Conservation (phyloP, 768 basidiomycete genomes). For the Atractiella rhizophila region DNA sequence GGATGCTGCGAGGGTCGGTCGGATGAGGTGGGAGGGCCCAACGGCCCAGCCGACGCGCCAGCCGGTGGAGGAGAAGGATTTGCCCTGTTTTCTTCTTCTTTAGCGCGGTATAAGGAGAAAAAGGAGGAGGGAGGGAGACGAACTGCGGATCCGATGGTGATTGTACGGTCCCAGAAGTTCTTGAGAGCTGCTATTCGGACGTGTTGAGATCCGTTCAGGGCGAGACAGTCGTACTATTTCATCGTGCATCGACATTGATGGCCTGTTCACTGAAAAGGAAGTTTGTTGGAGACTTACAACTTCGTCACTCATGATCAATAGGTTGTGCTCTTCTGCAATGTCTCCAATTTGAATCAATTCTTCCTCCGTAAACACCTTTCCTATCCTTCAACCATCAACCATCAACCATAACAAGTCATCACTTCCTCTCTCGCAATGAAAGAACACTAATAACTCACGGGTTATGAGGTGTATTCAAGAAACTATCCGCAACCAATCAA, state of each 20-base stretch:
- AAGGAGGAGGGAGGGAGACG: not conserved
- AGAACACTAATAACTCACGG: too few species aligned
- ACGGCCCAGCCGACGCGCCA: conserved; percentile 97
- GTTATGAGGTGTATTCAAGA: conserved; percentile 42
- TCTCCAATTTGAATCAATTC: conserved; percentile 68
- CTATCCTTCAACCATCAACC: too few species aligned
- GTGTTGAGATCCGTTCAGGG: conserved; percentile 69
- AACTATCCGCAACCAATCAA: not conserved
- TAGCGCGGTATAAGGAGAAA: not conserved
- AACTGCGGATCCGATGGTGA: conserved; percentile 42
- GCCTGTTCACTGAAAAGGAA: not conserved
- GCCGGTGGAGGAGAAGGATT: conserved; percentile 79
- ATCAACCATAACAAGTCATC: too few species aligned
- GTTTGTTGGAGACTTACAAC: conserved; percentile 35
- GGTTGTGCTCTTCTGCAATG: conserved; percentile 70
- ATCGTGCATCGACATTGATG: not conserved
- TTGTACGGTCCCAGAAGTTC: conserved; percentile 94
- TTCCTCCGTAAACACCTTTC: conserved; percentile 59
- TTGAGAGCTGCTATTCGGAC: conserved; percentile 79
- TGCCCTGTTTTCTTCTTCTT: conserved; percentile 5
- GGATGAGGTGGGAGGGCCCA: conserved; percentile 54
- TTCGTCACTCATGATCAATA: conserved; percentile 85
- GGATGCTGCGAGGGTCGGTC: conserved; percentile 56
- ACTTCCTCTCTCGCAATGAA: too few species aligned
- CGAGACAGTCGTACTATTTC: conserved; percentile 70